Conservation (phyloP, 2,329 filamentous ascomycete genomes). For the Nakataea oryzae region DNA sequence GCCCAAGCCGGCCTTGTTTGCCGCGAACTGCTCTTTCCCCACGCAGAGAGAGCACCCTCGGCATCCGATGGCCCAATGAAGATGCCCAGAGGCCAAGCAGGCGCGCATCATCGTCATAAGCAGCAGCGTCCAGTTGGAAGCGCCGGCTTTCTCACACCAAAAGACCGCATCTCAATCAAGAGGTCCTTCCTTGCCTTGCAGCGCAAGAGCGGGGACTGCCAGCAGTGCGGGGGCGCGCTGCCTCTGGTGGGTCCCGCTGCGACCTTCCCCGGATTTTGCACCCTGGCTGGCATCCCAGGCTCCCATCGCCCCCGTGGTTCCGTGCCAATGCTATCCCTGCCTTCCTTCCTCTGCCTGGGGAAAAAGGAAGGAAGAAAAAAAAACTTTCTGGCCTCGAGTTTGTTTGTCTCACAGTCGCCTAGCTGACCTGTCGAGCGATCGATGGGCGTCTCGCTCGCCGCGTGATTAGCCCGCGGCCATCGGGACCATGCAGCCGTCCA, state of each 20-base stretch:
- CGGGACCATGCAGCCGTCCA: too few relatives aligned
- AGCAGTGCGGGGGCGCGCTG: not conserved
- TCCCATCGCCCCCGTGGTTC: too few relatives aligned
- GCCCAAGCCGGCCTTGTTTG: not conserved
- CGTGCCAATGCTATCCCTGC: not conserved
- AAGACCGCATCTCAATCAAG: too few relatives aligned
- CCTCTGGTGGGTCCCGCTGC: not conserved
- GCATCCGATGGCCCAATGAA: not conserved
- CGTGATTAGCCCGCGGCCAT: too few relatives aligned
- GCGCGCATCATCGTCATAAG: too few relatives aligned
- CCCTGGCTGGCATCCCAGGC: too few relatives aligned
- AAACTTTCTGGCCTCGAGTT: not conserved
- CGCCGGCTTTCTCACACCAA: not conserved
- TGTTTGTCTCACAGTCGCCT: not conserved
- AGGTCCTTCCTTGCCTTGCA: too few relatives aligned
- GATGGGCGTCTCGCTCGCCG: too few relatives aligned
- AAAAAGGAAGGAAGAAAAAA: not conserved
- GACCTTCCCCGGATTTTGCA: not conserved
- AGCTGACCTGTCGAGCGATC: too few relatives aligned
- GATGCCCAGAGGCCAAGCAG: too few relatives aligned
- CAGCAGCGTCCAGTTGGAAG: too few relatives aligned
- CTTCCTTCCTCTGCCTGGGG: not conserved
- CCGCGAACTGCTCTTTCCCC: not conserved
- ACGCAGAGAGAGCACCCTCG: not conserved
- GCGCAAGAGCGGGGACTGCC: not conserved